These are phyloP conservation scores for Solanum hybrid DNA, from an alignment of 305 asterid species.

Conservation along the genomic window DNA sequence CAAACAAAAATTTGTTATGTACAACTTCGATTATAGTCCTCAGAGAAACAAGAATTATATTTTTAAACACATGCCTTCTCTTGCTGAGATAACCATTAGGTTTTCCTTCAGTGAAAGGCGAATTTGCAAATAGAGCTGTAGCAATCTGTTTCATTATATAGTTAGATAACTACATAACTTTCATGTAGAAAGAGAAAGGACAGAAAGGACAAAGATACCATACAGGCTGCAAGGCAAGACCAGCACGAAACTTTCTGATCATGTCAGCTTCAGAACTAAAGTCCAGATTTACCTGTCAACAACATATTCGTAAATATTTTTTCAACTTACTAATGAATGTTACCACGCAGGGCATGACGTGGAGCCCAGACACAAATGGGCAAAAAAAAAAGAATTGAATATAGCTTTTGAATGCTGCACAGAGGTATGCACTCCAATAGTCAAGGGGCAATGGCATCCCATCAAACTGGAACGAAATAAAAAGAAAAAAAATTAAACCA, in stretches of 20 bases:
- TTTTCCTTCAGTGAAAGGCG: slow-evolving; percentile 71
- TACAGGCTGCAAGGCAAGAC: slow-evolving; percentile 60
- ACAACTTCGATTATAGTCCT: not conserved
- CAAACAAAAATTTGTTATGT: slow-evolving; percentile 9
- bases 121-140: slow-evolving; percentile 84
- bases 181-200: slow-evolving; percentile 4
- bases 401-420: not conserved
- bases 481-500: not conserved
- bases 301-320: not conserved
- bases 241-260: slow-evolving; percentile 58
- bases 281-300: slow-evolving; percentile 80
- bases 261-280: slow-evolving; percentile 75
- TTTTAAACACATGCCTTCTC: slow-evolving; percentile 54
- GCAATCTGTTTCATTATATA: slow-evolving; percentile 52
- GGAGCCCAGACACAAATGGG: not conserved
- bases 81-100: slow-evolving; percentile 76
- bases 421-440: not conserved
- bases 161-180: slow-evolving; percentile 12
- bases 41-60: not conserved
- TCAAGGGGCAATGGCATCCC: not conserved
- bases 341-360: not conserved
- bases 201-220: slow-evolving; percentile 18
- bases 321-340: not conserved
- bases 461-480: not conserved
- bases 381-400: not conserved